A percentile compares a stretch with the other conserved stretches of the same genome.
Conservation (phyloP, 345 rosid genomes). For the Rhizophora apiculata region DNA sequence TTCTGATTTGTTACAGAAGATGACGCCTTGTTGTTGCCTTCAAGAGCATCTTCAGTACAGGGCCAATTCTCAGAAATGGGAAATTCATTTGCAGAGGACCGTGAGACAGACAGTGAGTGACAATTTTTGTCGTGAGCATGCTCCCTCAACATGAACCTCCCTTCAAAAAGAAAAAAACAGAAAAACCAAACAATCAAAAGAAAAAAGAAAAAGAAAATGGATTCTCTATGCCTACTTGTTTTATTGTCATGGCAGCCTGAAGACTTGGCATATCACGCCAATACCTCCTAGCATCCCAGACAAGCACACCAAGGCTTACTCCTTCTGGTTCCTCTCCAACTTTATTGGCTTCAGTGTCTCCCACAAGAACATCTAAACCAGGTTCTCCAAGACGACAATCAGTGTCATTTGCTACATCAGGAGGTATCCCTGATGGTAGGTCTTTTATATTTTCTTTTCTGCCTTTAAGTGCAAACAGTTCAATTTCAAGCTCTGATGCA, state of each 20-base stretch:
- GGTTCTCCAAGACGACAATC: conserved; percentile 73
- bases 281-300: conserved; percentile 57
- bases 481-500: conserved; percentile 54
- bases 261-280: conserved; percentile 44
- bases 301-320: conserved; percentile 68
- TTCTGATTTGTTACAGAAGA: conserved; percentile 47
- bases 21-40: conserved; percentile 40
- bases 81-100: conserved; percentile 46
- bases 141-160: not conserved
- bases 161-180: no score
- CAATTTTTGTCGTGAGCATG: conserved; percentile 4
- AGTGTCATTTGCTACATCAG: conserved; percentile 67
- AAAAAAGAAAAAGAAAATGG: not conserved
- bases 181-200: not conserved
- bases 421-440: conserved; percentile 79
- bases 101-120: conserved; percentile 47
- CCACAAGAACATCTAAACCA: conserved; percentile 69
- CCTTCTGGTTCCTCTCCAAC: conserved; percentile 83
- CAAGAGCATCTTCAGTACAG: conserved; percentile 48
- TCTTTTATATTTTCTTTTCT: conserved; percentile 49
- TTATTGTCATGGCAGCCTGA: conserved; percentile 31
- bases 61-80: conserved; percentile 53
- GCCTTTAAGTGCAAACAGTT: conserved; percentile 30
- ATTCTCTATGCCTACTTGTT: not conserved
- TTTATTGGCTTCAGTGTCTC: conserved; percentile 74